These are phyloP conservation scores for Termitomyces sp. DNA, from an alignment of 768 basidiomycete species.

Conservation along the genomic window DNA sequence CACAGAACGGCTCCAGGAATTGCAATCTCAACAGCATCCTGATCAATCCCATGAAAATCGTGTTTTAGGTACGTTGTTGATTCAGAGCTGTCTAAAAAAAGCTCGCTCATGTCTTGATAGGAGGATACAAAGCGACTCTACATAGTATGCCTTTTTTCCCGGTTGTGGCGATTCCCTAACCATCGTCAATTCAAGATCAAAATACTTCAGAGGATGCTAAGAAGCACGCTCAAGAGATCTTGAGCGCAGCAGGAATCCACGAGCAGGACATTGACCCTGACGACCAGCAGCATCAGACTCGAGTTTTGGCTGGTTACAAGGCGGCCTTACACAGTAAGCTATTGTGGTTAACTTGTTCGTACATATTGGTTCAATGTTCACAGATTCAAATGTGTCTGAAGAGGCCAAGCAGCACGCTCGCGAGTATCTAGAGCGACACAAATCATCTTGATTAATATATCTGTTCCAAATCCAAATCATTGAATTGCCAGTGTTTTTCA, in stretches of 20 bases:
- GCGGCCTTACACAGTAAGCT: slow-evolving; percentile 42
- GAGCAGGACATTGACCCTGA: slow-evolving; percentile 16
- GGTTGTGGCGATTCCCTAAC: not conserved
- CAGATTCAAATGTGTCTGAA: slow-evolving; percentile 14
- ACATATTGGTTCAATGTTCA: not conserved
- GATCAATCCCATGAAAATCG: slow-evolving; percentile 5
- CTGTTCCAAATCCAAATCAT: no score
- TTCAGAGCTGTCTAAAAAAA: no score
- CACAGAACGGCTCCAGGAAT: slow-evolving; percentile 29
- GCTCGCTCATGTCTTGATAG: slow-evolving; percentile 13
- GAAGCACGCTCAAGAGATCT: slow-evolving; percentile 46
- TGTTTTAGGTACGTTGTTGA: slow-evolving; percentile 8
- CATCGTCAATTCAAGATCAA: slow-evolving; percentile 26
- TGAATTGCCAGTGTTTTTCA: not conserved
- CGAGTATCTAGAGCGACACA: slow-evolving; percentile 9
- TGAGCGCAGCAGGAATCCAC: slow-evolving; percentile 36
- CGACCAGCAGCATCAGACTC: slow-evolving; percentile 35
- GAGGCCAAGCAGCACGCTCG: slow-evolving; percentile 12
- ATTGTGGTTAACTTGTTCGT: not conserved
- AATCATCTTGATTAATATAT: not conserved
- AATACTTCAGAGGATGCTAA: slow-evolving; percentile 44
- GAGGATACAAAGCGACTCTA: slow-evolving; percentile 47
- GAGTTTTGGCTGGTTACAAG: slow-evolving; percentile 52
- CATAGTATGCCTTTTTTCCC: slow-evolving; percentile 24
- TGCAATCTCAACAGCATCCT: slow-evolving; percentile 7